These are phyloP conservation scores for Trypanosoma conorhini DNA, from an alignment of 208 protist species.

Conservation along the genomic window DNA sequence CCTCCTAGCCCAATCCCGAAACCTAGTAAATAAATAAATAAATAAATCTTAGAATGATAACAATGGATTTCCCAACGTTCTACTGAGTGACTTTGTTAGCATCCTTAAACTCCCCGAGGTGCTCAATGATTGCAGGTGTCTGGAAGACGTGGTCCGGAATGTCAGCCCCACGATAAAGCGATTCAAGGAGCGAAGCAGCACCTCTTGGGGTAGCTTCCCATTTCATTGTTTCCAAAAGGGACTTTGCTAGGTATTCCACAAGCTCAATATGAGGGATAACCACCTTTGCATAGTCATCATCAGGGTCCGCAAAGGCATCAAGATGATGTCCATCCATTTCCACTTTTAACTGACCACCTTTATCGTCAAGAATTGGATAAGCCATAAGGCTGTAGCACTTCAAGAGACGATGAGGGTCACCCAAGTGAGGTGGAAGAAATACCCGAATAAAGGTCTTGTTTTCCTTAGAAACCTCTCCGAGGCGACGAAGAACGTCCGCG, in stretches of 20 bases:
- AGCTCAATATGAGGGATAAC: conserved; percentile 89
- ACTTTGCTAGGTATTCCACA: conserved; percentile 85
- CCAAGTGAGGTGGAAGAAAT: conserved; percentile 84
- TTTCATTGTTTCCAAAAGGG: conserved; percentile 87
- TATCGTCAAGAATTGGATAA: conserved; percentile 91
- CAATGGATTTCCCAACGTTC: not conserved
- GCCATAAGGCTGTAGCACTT: conserved; percentile 91
- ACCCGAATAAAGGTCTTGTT: conserved; percentile 89
- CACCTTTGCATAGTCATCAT: conserved; percentile 91
- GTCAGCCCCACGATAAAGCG: conserved; percentile 86
- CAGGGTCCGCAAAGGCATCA: conserved; percentile 86
- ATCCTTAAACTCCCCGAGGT: conserved; percentile 74
- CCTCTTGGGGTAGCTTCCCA: conserved; percentile 88
- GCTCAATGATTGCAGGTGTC: conserved; percentile 87
- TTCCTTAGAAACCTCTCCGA: conserved; percentile 82
- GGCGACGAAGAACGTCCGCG: conserved; percentile 75
- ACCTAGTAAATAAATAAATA: conserved; percentile 12
- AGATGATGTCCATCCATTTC: conserved; percentile 85
- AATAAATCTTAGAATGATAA: conserved; percentile 2
- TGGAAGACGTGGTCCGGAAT: conserved; percentile 91
- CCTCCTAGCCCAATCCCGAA: not conserved
- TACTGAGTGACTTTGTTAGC: conserved; percentile 77
- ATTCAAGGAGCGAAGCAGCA: conserved; percentile 87
- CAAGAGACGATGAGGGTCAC: conserved; percentile 86
- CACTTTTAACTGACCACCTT: conserved; percentile 85